Base-by-base conservation (phyloP, 305 asterid genomes). In the Stenogyne calaminthoides region DNA sequence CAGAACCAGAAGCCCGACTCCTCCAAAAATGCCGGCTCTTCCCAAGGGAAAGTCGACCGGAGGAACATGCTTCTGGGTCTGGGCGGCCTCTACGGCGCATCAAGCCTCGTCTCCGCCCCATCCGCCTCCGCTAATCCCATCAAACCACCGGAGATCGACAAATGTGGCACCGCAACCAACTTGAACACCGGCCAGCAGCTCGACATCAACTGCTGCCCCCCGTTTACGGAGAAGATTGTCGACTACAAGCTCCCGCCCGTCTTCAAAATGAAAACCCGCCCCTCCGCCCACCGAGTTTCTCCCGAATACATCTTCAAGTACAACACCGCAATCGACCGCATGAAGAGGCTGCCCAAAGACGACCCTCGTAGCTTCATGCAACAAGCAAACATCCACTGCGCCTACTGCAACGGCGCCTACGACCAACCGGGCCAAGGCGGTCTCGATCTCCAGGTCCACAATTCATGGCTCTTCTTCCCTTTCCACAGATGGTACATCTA, bases 181-280 rank as follows among this genome's bases (percentile, higher is more conserved):
- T 8, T 52, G 34, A 63, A 36, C 78, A 60, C 10, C 65, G 34
- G 29, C 1, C 4, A 56, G 10, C n/a, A 7, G 2, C 73, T 65
- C 0, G 82, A 73, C 29, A 7, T 69, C 70, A 81, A 88, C 40
- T 88, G 97, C 69, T 91, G 97, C 77, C 97, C 90, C 0, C 91
- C 89, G 0, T 0, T 56, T 3, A 11, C 88, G 3, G 64, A 0
- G 18, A 72, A 0, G 1, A 78, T 84, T 59, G 58, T 80, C 2
- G 89, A 88, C 32, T 88, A 72, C 84, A 54, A 64, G 11, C 87
- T 80, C 40, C 89, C 89, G 0, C 65, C 83, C 1, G 80, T 54
- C 5, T 6, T 3, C 2, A 22, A 19, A 3, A 4, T 58, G 70
- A 62, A 56, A 25, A 18, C 52, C 3, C 27, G 87, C 44, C 85